Evolutionary conservation across 179 eudicot genomes (phyloP), one percentile per base, ranked within the genome.

Genomic region (Camellia oleifera): DNA sequence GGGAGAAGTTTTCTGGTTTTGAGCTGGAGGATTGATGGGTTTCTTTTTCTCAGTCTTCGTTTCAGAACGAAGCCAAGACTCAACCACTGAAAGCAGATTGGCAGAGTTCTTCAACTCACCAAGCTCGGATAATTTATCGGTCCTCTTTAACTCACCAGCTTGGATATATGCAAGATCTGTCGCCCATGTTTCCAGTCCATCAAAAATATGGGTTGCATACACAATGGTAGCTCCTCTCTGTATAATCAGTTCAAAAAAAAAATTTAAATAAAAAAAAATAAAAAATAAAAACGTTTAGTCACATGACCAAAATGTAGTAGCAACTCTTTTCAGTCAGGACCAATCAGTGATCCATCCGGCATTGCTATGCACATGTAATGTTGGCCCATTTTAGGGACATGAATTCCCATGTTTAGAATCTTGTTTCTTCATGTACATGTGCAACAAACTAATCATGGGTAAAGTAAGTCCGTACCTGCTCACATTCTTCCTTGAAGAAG

Each of bases 171-270:
- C 99, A 69, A 95, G 86, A 88, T 96, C 91, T 40, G 98, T 94
- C 23, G 99, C 98, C 98, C 99, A 96, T 42, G 92, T 87, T 88
- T 96, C 99, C 77, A 96, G 78, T 50, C 99, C 99, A 81, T 96
- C 99, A 82, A 94, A 96, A 26, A 96, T 96, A 81, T 94, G 98
- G 66, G 99, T 94, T 58, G 98, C 94, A 83, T 96, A 96, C 23
- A 96, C 97, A 78, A 96, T 88, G 48, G 97, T 96, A 40, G 98
- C 95, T 90, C 98, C 96, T 88, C 99, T 92, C 98, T 96, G 87
- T 58, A 53, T 42, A 67, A 73, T 42, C 69, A 73, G 69, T 53
- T 14, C 9, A 76, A 40, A 73, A 64, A 46, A 75, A 62, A 12
- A 13, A 0, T 20, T 20, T 20, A 20, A 20, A 20, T 20, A 20